Base-by-base conservation (phyloP, 164 flowering plant genomes). In the Houttuynia cordata region DNA sequence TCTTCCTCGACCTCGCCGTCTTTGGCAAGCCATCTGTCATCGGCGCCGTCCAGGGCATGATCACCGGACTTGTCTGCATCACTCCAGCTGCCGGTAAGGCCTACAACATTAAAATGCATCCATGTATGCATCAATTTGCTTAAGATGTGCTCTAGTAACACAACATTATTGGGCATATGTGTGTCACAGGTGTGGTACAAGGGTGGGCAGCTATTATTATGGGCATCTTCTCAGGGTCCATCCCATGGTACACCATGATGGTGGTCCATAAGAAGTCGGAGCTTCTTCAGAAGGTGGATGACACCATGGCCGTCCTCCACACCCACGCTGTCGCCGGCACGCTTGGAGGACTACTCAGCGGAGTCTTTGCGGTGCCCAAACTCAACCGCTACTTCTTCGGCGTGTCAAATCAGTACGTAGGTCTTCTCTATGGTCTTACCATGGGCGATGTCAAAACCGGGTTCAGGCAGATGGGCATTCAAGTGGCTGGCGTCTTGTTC, bases 211-310 rank as follows among this genome's bases (percentile, higher is more conserved):
- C 79, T 0, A 63, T 73, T 20, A 58, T 73, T 50, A 75, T 75
- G 77, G 81, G 79, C 42, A 1, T 78, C 0, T 60, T 51, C 24
- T 78, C 79, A 0, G 81, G 77, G 59, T 71, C 77, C 12, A 71
- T 73, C 45, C 79, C 77, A 12, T 78, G 81, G 79, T 75, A 67
- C 74, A 78, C 79, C 55, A 75, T 78, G 79, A 76, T 75, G 82
- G 82, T 76, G 18, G 68, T 78, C 52, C 82, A 78, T 66, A 75
- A 78, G 67, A 73, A 64, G 24, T 73, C 71, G 8, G 70, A 23
- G 61, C 79, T 78, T 7, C 78, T 78, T 8, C 78, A 78, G 60
- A 68, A 72, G 61, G 79, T 78, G 12, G 82, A 78, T 63, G 81
- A 78, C 62, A 78, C 79, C 39, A 78, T 74, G 82, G 79, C 82